phyloP scores from a whole-genome alignment of 164 flowering plant genomes.

The grape (Vitis vinifera) region DNA sequence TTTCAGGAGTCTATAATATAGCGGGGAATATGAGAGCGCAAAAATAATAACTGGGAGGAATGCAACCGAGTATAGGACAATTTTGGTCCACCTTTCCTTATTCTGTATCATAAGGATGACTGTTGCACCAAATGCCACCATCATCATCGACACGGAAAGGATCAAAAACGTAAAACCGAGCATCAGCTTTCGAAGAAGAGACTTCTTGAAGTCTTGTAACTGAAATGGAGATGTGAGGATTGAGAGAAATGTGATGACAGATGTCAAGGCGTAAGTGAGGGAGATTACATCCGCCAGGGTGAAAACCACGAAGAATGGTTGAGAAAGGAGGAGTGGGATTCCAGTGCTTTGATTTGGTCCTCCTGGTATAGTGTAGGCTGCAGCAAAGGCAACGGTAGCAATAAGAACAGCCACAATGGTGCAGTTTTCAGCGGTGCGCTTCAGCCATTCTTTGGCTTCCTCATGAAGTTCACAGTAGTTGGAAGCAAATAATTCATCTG shows the following conservation, averaged over 20 bases:
- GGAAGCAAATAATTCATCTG: too few relatives aligned
- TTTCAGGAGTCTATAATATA: too few relatives aligned
- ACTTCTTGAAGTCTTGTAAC: slow-evolving; percentile 12
- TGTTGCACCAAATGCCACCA: slow-evolving; percentile 20
- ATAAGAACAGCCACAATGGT: too few relatives aligned
- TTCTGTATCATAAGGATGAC: slow-evolving; percentile 14
- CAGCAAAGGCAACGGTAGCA: too few relatives aligned
- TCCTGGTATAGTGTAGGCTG: slow-evolving; percentile 32
- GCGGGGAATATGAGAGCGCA: too few relatives aligned
- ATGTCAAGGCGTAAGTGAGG: slow-evolving; percentile 14
- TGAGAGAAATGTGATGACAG: too few relatives aligned
- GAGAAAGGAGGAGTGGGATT: slow-evolving; percentile 12
- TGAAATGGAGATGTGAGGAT: slow-evolving; percentile 18
- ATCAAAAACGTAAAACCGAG: slow-evolving; percentile 16
- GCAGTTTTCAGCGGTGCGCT: too few relatives aligned
- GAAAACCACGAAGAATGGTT: slow-evolving; percentile 18
- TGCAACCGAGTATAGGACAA: too few relatives aligned
- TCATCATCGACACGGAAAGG: slow-evolving; percentile 9
- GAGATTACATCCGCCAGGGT: slow-evolving; percentile 22
- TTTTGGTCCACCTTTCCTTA: slow-evolving; percentile 6
- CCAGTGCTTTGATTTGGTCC: slow-evolving; percentile 21
- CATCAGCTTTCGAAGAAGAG: slow-evolving; percentile 17
- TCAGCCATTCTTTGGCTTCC: too few relatives aligned
- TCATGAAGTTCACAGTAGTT: too few relatives aligned
- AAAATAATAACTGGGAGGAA: too few relatives aligned